Evolutionary conservation across 1,139 yeast genomes (phyloP).

Genomic region (Geotrichum europaeum): DNA sequence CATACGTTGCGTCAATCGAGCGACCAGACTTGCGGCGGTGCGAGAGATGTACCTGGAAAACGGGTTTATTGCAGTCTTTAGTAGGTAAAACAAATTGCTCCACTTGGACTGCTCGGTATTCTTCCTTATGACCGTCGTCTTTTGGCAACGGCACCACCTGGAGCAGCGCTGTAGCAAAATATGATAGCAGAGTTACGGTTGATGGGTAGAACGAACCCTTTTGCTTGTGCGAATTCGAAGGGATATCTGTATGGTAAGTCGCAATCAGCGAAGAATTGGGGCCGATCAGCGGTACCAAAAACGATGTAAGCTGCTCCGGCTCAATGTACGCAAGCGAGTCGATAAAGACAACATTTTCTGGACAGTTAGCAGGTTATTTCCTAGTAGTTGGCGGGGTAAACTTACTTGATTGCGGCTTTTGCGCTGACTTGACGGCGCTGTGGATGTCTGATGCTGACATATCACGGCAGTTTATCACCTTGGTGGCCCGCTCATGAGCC

Average conservation of each 20-base stretch:
- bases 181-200: conserved; percentile 46
- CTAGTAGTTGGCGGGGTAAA: conserved; percentile 3
- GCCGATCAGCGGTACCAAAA: conserved; percentile 50
- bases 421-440: conserved; percentile 16
- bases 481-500: conserved; percentile 44
- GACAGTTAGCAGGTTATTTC: background rate
- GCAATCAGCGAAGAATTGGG: conserved; percentile 55
- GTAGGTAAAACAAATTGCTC: conserved; percentile 47
- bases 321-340: conserved; percentile 65
- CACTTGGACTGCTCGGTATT: conserved; percentile 42
- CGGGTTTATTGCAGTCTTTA: conserved; percentile 41
- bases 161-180: conserved; percentile 66
- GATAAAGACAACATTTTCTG: conserved; percentile 40
- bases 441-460: conserved; percentile 25
- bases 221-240: conserved; percentile 11
- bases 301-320: conserved; percentile 43
- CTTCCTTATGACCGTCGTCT: conserved; percentile 39
- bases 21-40: conserved; percentile 84
- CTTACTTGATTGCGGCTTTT: conserved; percentile 18
- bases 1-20: conserved; percentile 52
- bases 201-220: conserved; percentile 45
- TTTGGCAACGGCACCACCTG: conserved; percentile 44
- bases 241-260: conserved; percentile 43
- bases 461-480: conserved; percentile 46
- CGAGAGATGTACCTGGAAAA: conserved; percentile 48